Conservation (phyloP, 78 protist genomes). For the slime mould (Dictyostelium discoideum) region DNA sequence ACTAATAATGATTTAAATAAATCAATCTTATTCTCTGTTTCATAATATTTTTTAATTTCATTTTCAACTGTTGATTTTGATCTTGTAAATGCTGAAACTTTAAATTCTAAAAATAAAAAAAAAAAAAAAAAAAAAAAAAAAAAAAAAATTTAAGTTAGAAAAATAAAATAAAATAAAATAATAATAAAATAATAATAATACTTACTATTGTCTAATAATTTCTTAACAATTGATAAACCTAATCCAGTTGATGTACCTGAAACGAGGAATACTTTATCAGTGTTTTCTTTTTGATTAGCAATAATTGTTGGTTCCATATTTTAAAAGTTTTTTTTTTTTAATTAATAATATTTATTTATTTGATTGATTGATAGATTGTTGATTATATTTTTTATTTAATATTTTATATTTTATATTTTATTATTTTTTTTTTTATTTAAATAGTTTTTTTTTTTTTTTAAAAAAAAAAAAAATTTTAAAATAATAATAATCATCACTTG, state of each 20-base stretch:
- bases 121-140: too few relatives aligned
- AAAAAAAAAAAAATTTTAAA: too few relatives aligned
- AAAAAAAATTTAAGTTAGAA: too few relatives aligned
- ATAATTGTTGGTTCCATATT: neutral
- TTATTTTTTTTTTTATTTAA: too few relatives aligned
- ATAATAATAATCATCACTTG: too few relatives aligned
- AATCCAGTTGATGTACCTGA: conserved; percentile 2
- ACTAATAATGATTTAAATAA: neutral
- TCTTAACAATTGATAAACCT: neutral
- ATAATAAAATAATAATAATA: too few relatives aligned
- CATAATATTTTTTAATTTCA: neutral
- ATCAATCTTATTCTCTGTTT: neutral
- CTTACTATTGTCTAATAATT: neutral
- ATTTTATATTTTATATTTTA: too few relatives aligned
- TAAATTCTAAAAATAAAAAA: neutral
- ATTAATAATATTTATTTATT: neutral
- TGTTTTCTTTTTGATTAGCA: neutral
- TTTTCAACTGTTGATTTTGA: neutral
- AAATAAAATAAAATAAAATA: too few relatives aligned
- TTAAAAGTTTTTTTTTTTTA: neutral
- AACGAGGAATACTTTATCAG: neutral
- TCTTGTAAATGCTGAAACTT: neutral
- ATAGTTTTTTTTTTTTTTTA: too few relatives aligned
- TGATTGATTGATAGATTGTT: too few relatives aligned
- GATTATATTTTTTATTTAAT: too few relatives aligned